These are phyloP conservation scores for Entoloma clypeatum DNA, from an alignment of 1,284 basidiomycete species.

Conservation along the genomic window DNA sequence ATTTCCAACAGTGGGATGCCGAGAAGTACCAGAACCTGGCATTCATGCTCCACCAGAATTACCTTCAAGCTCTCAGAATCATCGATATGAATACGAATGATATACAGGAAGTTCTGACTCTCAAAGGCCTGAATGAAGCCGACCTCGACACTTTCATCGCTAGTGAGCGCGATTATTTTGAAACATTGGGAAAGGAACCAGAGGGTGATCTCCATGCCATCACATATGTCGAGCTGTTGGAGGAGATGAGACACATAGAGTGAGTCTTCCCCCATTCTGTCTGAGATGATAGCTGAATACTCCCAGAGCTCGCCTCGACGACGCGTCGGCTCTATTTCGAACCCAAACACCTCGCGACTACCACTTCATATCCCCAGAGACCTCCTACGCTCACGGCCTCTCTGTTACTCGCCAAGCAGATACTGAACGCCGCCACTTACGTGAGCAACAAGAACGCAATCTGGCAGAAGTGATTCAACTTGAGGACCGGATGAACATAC, in stretches of 20 bases:
- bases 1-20: too few relatives aligned
- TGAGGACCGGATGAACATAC: constrained; percentile 10
- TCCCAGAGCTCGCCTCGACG: constrained; percentile 1
- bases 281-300: background rate
- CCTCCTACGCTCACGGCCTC: constrained; percentile 2
- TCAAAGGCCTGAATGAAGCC: too few relatives aligned
- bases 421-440: constrained; percentile 1
- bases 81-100: too few relatives aligned
- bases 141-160: too few relatives aligned
- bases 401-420: constrained; percentile 2
- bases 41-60: too few relatives aligned
- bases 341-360: constrained; percentile 5
- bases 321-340: background rate
- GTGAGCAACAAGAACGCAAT: background rate
- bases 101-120: too few relatives aligned
- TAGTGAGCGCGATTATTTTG: too few relatives aligned
- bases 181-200: constrained; percentile 22
- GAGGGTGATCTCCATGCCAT: constrained; percentile 19
- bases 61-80: too few relatives aligned
- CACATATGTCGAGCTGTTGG: constrained; percentile 21
- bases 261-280: constrained; percentile 11
- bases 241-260: constrained; percentile 13
- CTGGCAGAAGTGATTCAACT: background rate
- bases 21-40: too few relatives aligned
- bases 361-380: constrained; percentile 3